phyloP scores from a whole-genome alignment of 805 yeast species.

The Kuraishia cidri region DNA sequence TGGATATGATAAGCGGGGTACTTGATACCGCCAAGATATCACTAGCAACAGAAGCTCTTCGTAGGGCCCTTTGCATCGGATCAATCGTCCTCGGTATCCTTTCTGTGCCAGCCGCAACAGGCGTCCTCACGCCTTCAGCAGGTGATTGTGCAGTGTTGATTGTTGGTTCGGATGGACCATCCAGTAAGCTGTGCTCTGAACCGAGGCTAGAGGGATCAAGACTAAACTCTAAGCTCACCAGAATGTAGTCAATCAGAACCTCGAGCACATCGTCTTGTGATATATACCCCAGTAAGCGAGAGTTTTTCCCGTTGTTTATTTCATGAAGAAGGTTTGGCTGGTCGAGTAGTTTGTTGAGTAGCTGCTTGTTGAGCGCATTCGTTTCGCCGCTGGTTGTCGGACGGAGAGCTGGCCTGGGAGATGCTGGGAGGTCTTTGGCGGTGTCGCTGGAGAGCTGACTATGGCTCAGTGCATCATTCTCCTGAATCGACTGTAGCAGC shows the following conservation, averaged over 20 bases:
- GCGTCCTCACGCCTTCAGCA: not conserved
- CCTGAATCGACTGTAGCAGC: slow-evolving; percentile 22
- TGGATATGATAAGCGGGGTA: slow-evolving; percentile 12
- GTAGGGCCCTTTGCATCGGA: slow-evolving; percentile 10
- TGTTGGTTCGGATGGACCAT: too few relatives aligned
- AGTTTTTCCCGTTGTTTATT: slow-evolving; percentile 22
- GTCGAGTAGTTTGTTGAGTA: slow-evolving; percentile 23
- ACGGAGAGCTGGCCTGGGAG: slow-evolving; percentile 1
- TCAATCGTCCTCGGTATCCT: not conserved
- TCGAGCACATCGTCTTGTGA: slow-evolving; percentile 20
- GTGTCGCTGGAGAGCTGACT: not conserved
- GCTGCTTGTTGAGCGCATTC: slow-evolving; percentile 11
- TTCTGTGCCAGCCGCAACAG: not conserved
- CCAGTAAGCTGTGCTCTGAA: too few relatives aligned
- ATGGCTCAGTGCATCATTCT: slow-evolving; percentile 11
- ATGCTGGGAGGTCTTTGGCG: not conserved
- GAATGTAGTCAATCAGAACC: slow-evolving; percentile 17
- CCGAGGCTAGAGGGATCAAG: not conserved
- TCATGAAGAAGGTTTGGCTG: slow-evolving; percentile 26
- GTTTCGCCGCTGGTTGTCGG: not conserved
- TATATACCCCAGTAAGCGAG: slow-evolving; percentile 20
- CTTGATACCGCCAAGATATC: slow-evolving; percentile 17
- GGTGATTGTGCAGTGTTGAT: too few relatives aligned
- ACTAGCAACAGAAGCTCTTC: slow-evolving; percentile 17
- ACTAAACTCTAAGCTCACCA: slow-evolving; percentile 14